Conservation (phyloP, 345 rosid species). For the Pistacia integerrima region DNA sequence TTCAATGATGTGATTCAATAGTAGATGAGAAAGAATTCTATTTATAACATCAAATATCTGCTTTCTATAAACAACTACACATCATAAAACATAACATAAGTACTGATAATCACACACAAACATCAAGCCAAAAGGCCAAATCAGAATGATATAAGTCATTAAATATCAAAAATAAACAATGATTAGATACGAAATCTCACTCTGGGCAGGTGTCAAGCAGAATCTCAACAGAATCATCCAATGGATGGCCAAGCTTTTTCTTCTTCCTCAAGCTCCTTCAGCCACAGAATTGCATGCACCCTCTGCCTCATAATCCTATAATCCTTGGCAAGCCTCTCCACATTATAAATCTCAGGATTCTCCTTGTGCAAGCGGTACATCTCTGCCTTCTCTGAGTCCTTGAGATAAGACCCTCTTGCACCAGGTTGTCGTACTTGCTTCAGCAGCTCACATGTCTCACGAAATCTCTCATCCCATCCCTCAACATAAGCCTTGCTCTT, state of each 20-base stretch:
- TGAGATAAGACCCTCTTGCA: slow-evolving; percentile 82
- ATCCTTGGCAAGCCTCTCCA: slow-evolving; percentile 87
- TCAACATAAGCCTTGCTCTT: slow-evolving; percentile 54
- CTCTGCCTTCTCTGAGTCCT: slow-evolving; percentile 94
- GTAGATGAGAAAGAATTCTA: too few relatives aligned
- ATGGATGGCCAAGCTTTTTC: slow-evolving; percentile 78
- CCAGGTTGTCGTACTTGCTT: slow-evolving; percentile 92
- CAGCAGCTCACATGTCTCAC: slow-evolving; percentile 53
- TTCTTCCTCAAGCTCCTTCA: slow-evolving; percentile 88
- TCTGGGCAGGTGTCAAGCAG: slow-evolving; percentile 89
- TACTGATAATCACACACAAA: not conserved
- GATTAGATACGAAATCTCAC: slow-evolving; percentile 43
- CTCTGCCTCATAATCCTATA: slow-evolving; percentile 96
- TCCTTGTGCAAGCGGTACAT: slow-evolving; percentile 89
- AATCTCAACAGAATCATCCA: slow-evolving; percentile 87
- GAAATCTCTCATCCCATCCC: slow-evolving; percentile 57
- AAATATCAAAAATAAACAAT: not conserved
- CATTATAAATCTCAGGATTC: slow-evolving; percentile 77
- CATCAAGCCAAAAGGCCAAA: not conserved
- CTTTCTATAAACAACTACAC: not conserved
- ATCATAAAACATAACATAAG: not conserved
- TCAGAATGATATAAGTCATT: slow-evolving; percentile 1
- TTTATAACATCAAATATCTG: too few relatives aligned
- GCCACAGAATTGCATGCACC: slow-evolving; percentile 94
- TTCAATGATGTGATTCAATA: too few relatives aligned